A percentile compares a stretch with the other conserved stretches of the same genome.
phyloP scores from a whole-genome alignment of 192 early-diverging fungal species.

The Podila clonocystis region DNA sequence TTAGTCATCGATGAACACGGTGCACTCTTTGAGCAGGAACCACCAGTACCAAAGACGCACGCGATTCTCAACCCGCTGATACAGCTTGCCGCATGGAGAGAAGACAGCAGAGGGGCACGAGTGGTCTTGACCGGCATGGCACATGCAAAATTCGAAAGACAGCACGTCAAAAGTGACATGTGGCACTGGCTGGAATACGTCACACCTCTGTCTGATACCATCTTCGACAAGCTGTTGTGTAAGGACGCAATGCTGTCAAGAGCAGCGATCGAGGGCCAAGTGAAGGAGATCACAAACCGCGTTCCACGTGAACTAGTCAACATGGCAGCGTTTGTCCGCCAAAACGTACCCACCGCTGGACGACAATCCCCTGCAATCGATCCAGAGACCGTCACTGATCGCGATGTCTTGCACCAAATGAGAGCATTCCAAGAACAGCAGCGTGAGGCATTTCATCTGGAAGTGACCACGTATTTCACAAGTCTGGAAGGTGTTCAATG shows the following conservation, averaged over 20 bases:
- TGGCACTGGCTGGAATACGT: constrained; percentile 20
- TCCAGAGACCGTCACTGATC: neutral
- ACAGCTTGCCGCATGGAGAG: constrained; percentile 30
- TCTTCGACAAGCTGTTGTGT: constrained; percentile 18
- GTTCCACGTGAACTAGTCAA: constrained; percentile 29
- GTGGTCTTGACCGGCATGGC: constrained; percentile 22
- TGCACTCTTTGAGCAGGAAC: constrained; percentile 26
- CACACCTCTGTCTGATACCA: constrained; percentile 18
- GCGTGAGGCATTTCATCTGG: neutral
- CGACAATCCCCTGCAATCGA: constrained; percentile 3
- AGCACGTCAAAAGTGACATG: constrained; percentile 23
- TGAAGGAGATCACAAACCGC: constrained; percentile 29
- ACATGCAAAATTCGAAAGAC: constrained; percentile 22
- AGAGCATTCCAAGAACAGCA: neutral
- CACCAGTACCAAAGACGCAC: constrained; percentile 13
- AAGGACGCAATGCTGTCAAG: constrained; percentile 14
- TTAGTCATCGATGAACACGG: constrained; percentile 42
- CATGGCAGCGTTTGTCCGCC: constrained; percentile 11
- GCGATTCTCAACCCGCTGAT: constrained; percentile 28
- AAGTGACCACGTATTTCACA: neutral
- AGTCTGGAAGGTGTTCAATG: constrained; percentile 4
- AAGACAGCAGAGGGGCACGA: constrained; percentile 14
- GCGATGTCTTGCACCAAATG: neutral
- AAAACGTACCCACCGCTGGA: neutral
- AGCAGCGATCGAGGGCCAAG: constrained; percentile 11